These are phyloP conservation scores for Solanum dulcamara DNA, from an alignment of 257 asterid species.

Conservation along the genomic window DNA sequence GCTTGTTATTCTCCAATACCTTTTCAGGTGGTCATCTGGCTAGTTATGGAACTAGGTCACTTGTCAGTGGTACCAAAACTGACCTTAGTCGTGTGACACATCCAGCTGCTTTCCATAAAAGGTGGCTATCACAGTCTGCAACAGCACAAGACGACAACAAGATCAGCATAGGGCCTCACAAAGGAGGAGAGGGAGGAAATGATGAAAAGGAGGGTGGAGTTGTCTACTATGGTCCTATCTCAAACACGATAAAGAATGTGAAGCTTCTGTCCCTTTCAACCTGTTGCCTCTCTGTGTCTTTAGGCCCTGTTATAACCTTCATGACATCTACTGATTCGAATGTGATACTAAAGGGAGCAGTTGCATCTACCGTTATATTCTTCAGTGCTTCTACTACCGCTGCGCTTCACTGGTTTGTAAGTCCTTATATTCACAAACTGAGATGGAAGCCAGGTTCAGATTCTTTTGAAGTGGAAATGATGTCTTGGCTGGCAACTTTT, in stretches of 20 bases:
- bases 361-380: constrained; percentile 77
- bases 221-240: constrained; percentile 75
- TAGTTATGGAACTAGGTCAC: constrained; percentile 12
- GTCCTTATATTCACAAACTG: constrained; percentile 85
- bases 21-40: constrained; percentile 35
- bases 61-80: constrained; percentile 1
- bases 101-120: constrained; percentile 20
- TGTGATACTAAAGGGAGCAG: constrained; percentile 85
- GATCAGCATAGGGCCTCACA: constrained; percentile 56
- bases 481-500: constrained; percentile 84
- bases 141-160: constrained; percentile 35
- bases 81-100: constrained; percentile 7
- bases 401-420: constrained; percentile 92
- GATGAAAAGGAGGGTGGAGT: constrained; percentile 40
- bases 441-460: constrained; percentile 96
- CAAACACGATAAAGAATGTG: constrained; percentile 79
- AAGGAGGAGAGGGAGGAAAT: constrained; percentile 27
- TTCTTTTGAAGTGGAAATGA: constrained; percentile 83
- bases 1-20: not conserved
- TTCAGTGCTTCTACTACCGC: constrained; percentile 82
- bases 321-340: constrained; percentile 78
- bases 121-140: constrained; percentile 42
- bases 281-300: constrained; percentile 83
- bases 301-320: constrained; percentile 92
- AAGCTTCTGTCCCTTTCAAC: constrained; percentile 94